Evolutionary conservation across 805 yeast species (phyloP), one percentile per base, ranked within the genome.

Genomic region (Candida ovalis): DNA sequence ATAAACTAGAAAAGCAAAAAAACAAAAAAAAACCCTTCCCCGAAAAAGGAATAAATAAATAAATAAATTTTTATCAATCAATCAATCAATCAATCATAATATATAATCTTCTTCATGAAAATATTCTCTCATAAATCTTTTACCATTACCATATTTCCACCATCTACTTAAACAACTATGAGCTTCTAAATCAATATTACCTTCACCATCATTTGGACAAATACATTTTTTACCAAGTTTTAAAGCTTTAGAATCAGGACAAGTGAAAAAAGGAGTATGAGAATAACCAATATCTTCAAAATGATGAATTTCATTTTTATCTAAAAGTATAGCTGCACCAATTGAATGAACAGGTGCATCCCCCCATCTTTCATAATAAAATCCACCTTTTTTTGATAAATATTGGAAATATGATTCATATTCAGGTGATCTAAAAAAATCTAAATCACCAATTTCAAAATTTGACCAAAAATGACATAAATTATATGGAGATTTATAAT

Each of bases 321-420:
- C 78, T 52, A 87, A 66, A 40, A 87, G 63, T 39, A 87, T 63
- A 0, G 86, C 63, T 1, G 78, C 82, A 1, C 81, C 96, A 25
- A 88, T 71, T 0, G 92, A 73, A 63, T 89, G 96, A 15, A 89
- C 87, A 0, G 96, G 96, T 0, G 96, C 96, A 68, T 90, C 97
- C 15, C 97, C 97, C 97, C 97, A 90, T 49, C 96, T 70, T 66
- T 89, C 96, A 48, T 86, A 84, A 64, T 85, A 85, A 61, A 88
- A 87, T 4, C 94, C 94, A 42, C 89, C 91, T 18, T 78, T 72
- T 27, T 73, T 58, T 63, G 87, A 88, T 52, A 88, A 72, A 63
- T 70, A 71, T 24, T 84, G 76, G 62, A 87, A 88, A 63, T 74
- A 86, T 46, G 71, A 73, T 40, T 68, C 61, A 65, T 88, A 88